Evolutionary conservation across 2,329 filamentous ascomycete genomes (phyloP).

Genomic region (Colletotrichum sp.): DNA sequence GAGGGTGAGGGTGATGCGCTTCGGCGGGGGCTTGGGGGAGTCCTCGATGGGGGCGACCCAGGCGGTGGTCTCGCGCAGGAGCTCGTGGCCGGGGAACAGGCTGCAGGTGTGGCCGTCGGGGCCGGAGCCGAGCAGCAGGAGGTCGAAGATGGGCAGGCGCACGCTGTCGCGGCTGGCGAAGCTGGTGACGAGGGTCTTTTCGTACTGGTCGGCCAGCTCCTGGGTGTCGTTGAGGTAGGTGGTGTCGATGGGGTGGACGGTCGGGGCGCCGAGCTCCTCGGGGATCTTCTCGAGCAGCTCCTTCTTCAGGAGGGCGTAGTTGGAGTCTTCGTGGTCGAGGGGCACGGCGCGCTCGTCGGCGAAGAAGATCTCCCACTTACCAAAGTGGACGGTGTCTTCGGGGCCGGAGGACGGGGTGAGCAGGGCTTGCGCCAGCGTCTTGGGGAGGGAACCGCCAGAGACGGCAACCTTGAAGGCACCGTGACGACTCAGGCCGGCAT

Average conservation of each 20-base stretch:
- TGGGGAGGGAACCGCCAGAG: slow-evolving; percentile 91
- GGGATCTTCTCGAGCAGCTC: slow-evolving; percentile 92
- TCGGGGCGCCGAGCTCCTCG: slow-evolving; percentile 66
- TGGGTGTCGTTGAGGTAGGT: slow-evolving; percentile 75
- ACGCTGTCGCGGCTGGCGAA: slow-evolving; percentile 95
- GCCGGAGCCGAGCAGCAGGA: slow-evolving; percentile 90
- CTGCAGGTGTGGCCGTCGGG: slow-evolving; percentile 98
- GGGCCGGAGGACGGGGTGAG: slow-evolving; percentile 58
- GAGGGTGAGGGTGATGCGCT: slow-evolving; percentile 89
- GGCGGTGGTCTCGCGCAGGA: slow-evolving; percentile 84
- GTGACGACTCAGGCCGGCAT: slow-evolving; percentile 80
- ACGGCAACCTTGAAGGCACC: slow-evolving; percentile 88
- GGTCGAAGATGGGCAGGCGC: slow-evolving; percentile 92
- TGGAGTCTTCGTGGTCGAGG: slow-evolving; percentile 90
- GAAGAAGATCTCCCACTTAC: slow-evolving; percentile 98
- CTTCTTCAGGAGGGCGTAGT: slow-evolving; percentile 86
- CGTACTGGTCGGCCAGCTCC: slow-evolving; percentile 93
- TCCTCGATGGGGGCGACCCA: slow-evolving; percentile 94
- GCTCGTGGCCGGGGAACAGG: slow-evolving; percentile 87
- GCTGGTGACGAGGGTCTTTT: slow-evolving; percentile 81
- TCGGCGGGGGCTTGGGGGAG: slow-evolving; percentile 91
- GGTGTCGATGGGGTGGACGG: slow-evolving; percentile 79
- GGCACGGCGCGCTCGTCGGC: slow-evolving; percentile 96
- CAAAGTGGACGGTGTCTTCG: slow-evolving; percentile 74
- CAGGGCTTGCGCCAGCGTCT: slow-evolving; percentile 84